Percentiles rank a stretch among this genome's conserved stretches.
phyloP scores from a whole-genome alignment of 129 eudicot genomes.

The Silybum marianum region DNA sequence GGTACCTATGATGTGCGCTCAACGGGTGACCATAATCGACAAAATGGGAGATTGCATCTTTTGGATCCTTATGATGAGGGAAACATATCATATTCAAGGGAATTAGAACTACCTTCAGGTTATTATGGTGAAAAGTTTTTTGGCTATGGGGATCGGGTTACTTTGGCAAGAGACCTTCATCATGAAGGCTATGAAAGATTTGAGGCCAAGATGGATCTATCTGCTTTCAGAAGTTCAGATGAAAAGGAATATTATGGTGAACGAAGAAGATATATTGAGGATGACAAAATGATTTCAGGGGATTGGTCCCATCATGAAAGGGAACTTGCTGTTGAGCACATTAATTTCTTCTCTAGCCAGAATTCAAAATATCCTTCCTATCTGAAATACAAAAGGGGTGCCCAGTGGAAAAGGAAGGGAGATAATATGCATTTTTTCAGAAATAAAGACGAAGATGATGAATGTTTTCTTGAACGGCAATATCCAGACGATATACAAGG shows the following conservation, averaged over 20 bases:
- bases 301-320: conserved; percentile 39
- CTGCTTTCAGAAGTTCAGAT: conserved; percentile 22
- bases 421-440: conserved; percentile 23
- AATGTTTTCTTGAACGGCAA: conserved; percentile 16
- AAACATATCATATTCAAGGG: conserved; percentile 26
- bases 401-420: conserved; percentile 27
- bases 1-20: conserved; percentile 28
- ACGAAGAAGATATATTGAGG: conserved; percentile 26
- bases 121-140: conserved; percentile 27
- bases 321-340: conserved; percentile 20
- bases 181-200: conserved; percentile 24
- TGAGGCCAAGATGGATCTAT: conserved; percentile 26
- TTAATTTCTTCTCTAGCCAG: conserved; percentile 24
- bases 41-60: conserved; percentile 32
- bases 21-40: conserved; percentile 22
- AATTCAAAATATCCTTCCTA: conserved; percentile 21
- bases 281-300: conserved; percentile 29
- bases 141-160: conserved; percentile 22
- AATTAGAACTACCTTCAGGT: conserved; percentile 23
- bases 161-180: conserved; percentile 17
- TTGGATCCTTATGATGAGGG: conserved; percentile 40
- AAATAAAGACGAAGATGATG: conserved; percentile 27
- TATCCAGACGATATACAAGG: conserved; percentile 25
- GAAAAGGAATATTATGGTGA: conserved; percentile 30
- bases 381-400: conserved; percentile 21